Base-by-base conservation (phyloP, 129 eudicot genomes). In the Gnaphalium uliginosum region DNA sequence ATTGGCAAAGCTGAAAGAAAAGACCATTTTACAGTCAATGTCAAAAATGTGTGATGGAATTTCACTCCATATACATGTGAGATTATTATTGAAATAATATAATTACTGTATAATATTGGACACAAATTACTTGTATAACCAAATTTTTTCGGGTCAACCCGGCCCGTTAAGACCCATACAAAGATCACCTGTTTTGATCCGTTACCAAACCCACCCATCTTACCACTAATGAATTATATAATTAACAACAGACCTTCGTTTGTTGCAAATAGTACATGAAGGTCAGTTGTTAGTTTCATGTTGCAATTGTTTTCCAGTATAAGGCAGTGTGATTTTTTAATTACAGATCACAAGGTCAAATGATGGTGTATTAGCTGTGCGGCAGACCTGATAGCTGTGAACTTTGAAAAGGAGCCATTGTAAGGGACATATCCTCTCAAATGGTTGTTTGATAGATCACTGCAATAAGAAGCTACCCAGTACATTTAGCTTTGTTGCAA, bases 1-100 rank as follows among this genome's bases (percentile, higher is more conserved):
- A 75, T 81, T 79, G 19, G 41, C 74, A 81, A 89, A 89, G 85
- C 96, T 89, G 87, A 76, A 64, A 83, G 7, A 72, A 46, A 37
- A 67, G 19, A 76, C 76, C 15, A 64, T 64, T 30, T 23, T 29
- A 8, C 22, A 48, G 37, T 24, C 43, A 76, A 75, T 57, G 67
- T 27, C 56, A 35, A 7, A 18, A 62, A 48, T 8, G 32, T 46
- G 0, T 39, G 19, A 39, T 43, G 1, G 24, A 37, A 67, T 67
- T 11, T 37, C 9, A 41, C 32, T 21, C 1, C 21, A 53, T 23
- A 11, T 22, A 25, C 13, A n/a, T n/a, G n/a, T n/a, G n/a, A n/a
- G n/a, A n/a, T n/a, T 3, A 25, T 22, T 58, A 6, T 2, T 35
- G 17, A 58, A 23, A 72, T 19, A 23, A 13, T 72, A 22, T 48